These are phyloP conservation scores for Syzygium malaccense DNA, from an alignment of 441 rosid species.

Conservation along the genomic window DNA sequence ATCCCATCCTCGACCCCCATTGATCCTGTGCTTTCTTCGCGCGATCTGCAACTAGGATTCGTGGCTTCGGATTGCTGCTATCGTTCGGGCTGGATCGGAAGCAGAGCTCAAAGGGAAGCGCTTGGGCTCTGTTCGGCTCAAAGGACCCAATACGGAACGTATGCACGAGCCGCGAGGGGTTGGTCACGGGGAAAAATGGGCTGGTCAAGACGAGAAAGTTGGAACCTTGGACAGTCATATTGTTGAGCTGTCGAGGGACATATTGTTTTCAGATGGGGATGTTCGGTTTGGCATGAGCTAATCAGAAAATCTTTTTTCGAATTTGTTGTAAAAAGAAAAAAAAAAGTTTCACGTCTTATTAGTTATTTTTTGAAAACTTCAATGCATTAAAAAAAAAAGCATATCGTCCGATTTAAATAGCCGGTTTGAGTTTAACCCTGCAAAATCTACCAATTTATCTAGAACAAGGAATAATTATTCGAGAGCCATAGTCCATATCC, in stretches of 20 bases:
- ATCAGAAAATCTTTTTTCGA: neutral
- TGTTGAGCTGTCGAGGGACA: neutral
- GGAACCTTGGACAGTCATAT: neutral
- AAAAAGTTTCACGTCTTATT: neutral
- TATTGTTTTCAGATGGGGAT: neutral
- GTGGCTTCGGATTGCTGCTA: neutral
- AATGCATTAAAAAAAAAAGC: neutral
- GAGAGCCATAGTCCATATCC: fast-evolving
- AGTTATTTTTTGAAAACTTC: neutral
- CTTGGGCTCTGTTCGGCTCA: neutral
- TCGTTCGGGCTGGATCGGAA: neutral
- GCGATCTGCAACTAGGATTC: neutral
- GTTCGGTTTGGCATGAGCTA: neutral
- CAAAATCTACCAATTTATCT: neutral
- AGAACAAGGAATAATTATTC: too few species aligned
- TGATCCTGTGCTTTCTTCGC: neutral
- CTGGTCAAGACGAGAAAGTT: neutral
- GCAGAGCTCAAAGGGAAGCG: neutral
- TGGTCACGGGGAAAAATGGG: neutral
- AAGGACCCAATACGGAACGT: neutral
- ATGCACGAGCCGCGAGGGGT: neutral
- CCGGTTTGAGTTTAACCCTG: fast-evolving
- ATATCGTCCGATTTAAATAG: fast-evolving
- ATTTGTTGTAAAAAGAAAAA: neutral
- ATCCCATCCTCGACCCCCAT: slow-evolving; percentile 32